Conservation (phyloP, 768 basidiomycete genomes). For the Macrolepiota fuliginosa region DNA sequence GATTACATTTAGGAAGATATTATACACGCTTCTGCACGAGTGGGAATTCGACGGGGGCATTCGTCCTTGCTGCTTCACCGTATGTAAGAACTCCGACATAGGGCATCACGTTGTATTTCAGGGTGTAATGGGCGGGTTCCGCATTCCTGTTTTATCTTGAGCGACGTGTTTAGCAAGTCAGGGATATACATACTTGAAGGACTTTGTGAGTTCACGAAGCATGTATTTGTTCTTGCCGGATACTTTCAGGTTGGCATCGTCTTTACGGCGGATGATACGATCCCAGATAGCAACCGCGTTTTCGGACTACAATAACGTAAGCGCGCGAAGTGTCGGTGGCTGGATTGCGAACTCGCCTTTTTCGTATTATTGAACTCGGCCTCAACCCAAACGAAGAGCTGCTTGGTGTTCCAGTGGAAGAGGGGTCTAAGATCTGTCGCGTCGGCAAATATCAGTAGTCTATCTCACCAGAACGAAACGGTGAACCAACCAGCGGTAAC, state of each 20-base stretch:
- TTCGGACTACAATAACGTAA: constrained; percentile 19
- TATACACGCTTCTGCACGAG: constrained; percentile 37
- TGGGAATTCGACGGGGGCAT: constrained; percentile 38
- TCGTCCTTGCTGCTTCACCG: constrained; percentile 61
- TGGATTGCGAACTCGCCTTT: constrained; percentile 44
- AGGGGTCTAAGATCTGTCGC: constrained; percentile 71
- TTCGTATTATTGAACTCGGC: constrained; percentile 77
- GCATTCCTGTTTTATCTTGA: constrained; percentile 46
- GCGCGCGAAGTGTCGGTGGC: not conserved
- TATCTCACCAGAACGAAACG: not conserved
- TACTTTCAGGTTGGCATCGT: constrained; percentile 68
- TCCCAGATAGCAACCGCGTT: constrained; percentile 87
- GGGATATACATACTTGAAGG: constrained; percentile 64
- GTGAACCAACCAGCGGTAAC: constrained; percentile 64
- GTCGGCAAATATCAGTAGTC: not conserved
- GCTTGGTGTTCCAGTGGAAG: constrained; percentile 98
- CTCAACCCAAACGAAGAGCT: constrained; percentile 82
- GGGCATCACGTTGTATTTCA: constrained; percentile 92
- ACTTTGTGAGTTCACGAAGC: constrained; percentile 69
- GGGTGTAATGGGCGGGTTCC: constrained; percentile 61
- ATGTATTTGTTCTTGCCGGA: constrained; percentile 79
- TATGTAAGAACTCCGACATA: constrained; percentile 78
- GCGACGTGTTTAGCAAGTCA: constrained; percentile 3
- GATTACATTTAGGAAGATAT: constrained; percentile 9
- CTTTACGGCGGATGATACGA: constrained; percentile 79